These are phyloP conservation scores for Backusella tarrabulga DNA, from an alignment of 192 early-diverging fungal genomes.

Conservation along the genomic window DNA sequence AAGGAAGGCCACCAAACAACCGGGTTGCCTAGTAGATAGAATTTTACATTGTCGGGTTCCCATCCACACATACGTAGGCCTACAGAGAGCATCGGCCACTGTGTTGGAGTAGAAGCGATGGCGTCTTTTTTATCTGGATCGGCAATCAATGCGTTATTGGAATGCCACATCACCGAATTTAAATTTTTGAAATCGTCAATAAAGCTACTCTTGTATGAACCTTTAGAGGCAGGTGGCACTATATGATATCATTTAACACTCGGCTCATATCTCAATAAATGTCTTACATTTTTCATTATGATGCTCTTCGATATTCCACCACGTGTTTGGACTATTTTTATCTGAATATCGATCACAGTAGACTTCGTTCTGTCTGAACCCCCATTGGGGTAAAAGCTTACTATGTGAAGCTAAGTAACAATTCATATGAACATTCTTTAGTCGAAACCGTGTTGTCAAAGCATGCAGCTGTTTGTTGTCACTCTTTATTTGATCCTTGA, in stretches of 20 bases:
- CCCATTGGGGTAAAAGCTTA: constrained; percentile 90
- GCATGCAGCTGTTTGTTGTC: constrained; percentile 56
- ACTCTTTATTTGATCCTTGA: constrained; percentile 60
- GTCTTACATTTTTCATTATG: constrained; percentile 57
- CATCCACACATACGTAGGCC: constrained; percentile 95
- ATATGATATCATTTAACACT: not conserved
- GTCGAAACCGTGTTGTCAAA: constrained; percentile 78
- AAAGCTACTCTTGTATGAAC: constrained; percentile 72
- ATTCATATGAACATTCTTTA: constrained; percentile 67
- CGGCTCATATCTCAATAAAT: not conserved
- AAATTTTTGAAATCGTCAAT: constrained; percentile 82
- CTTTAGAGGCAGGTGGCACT: constrained; percentile 65
- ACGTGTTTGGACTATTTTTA: constrained; percentile 58
- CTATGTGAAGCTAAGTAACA: constrained; percentile 79
- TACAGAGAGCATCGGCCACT: constrained; percentile 87
- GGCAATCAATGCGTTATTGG: constrained; percentile 93
- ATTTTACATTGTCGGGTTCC: constrained; percentile 85
- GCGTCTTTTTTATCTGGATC: constrained; percentile 90
- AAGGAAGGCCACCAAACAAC: constrained; percentile 86
- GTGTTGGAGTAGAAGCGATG: constrained; percentile 76
- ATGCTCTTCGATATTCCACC: constrained; percentile 96
- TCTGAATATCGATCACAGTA: constrained; percentile 74
- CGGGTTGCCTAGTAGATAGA: constrained; percentile 90
- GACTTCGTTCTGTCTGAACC: constrained; percentile 92
- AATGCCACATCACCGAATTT: constrained; percentile 94